Conservation (phyloP, 805 yeast species). For the Wickerhamomyces strasburgensis region DNA sequence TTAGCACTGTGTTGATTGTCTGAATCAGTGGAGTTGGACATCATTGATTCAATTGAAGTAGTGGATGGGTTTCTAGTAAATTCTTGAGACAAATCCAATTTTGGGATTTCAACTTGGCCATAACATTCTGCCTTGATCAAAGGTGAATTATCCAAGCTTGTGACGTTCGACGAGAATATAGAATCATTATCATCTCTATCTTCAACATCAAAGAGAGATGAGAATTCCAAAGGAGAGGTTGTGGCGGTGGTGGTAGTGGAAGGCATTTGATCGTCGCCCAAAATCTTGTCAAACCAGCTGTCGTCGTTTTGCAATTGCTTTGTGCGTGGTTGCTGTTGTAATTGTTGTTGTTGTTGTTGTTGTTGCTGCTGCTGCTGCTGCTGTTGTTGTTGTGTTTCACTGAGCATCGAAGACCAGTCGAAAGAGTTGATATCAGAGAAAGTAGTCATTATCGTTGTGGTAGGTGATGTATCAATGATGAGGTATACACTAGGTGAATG, state of each 20-base stretch:
- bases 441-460: slow-evolving; percentile 15
- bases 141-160: slow-evolving; percentile 27
- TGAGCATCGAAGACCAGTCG: slow-evolving; percentile 24
- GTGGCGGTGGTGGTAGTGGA: slow-evolving; percentile 10
- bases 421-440: slow-evolving; percentile 19
- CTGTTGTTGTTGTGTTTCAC: slow-evolving; percentile 9
- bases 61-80: slow-evolving; percentile 12
- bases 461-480: background rate
- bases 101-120: slow-evolving; percentile 7
- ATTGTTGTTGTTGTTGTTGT: slow-evolving; percentile 8
- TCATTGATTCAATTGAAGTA: slow-evolving; percentile 11
- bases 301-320: slow-evolving; percentile 12
- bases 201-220: slow-evolving; percentile 23
- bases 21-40: slow-evolving; percentile 5
- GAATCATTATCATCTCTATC: slow-evolving; percentile 10
- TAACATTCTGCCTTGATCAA: slow-evolving; percentile 25
- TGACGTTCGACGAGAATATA: slow-evolving; percentile 23
- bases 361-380: slow-evolving; percentile 9
- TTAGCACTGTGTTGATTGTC: too few species aligned
- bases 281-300: slow-evolving; percentile 23
- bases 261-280: slow-evolving; percentile 10
- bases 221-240: slow-evolving; percentile 25
- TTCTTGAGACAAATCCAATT: slow-evolving; percentile 6
- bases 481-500: background rate
- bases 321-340: slow-evolving; percentile 12